Base-by-base conservation (phyloP, 495 filamentous ascomycete species). In the Aspergillus wentii region DNA sequence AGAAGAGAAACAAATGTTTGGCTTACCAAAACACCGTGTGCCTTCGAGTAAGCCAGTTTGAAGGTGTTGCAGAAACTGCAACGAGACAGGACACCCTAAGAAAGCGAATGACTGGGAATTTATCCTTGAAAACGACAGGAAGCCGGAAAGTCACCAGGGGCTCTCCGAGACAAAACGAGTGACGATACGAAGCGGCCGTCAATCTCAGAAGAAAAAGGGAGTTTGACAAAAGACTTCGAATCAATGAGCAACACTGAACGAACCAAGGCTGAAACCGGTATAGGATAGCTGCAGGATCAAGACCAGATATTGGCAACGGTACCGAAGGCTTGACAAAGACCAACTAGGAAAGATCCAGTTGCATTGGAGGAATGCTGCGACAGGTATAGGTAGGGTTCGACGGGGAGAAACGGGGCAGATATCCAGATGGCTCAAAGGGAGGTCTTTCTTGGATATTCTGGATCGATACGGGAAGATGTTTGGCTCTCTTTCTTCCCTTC, bases 11-110 rank as follows among this genome's bases (percentile, higher is more conserved):
- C 31, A 35, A 21, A 34, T 28, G 40, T 33, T 30, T 39, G 21
- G 28, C 78, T 69, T 71, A 72, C 69, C 57, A 70, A 60, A 68
- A 69, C 57, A 59, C 65, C 58, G 62, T 71, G 62, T 38, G 59
- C 57, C 58, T 62, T 70, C 59, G 66, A 71, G 54, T 68, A 70
- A 67, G 69, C 69, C 69, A 72, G 69, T 52, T 71, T 72, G 69
- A 71, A 62, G 53, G 56, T 68, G 64, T 70, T 72, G 67, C 64
- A 66, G 57, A 48, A 48, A 51, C 50, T 69, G 66, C 66, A 69
- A 69, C 65, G 46, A 60, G 59, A 66, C 56, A 55, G 59, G 56
- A 64, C 51, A 45, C 40, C 45, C 46, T 58, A 55, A 56, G 47
- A 44, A 65, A 71, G 67, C 69, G 69, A 70, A 62, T 64, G 66